These are phyloP conservation scores for Nicotiana attenuata DNA, from an alignment of 257 asterid genomes.

Conservation along the genomic window DNA sequence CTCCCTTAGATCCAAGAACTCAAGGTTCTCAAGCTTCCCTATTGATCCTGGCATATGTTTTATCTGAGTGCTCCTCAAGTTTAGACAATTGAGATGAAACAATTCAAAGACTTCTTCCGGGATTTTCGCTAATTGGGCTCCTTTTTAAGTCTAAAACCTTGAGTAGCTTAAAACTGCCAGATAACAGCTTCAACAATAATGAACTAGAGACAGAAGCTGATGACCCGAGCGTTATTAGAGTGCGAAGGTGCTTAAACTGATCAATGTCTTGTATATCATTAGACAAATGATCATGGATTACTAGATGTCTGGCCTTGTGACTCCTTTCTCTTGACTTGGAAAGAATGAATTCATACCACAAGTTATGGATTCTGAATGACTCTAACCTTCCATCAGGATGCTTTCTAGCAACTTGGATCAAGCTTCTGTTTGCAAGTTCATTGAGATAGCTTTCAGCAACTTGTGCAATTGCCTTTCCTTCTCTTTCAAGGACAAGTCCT, in stretches of 20 bases:
- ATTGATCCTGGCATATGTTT: conserved; percentile 14
- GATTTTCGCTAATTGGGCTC: not conserved
- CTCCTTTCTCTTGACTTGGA: not conserved
- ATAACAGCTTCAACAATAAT: not conserved
- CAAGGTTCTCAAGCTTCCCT: conserved; percentile 19
- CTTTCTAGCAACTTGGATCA: conserved; percentile 1
- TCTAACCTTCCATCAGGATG: conserved; percentile 8
- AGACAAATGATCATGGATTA: not conserved
- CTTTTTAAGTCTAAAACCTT: conserved; percentile 17
- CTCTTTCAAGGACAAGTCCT: conserved; percentile 14
- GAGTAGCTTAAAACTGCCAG: conserved; percentile 9
- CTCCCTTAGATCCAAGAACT: conserved; percentile 17
- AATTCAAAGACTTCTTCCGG: conserved; percentile 16
- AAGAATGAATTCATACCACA: conserved; percentile 7
- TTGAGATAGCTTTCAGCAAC: conserved; percentile 20
- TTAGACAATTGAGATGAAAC: conserved; percentile 14
- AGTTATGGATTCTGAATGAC: conserved; percentile 8
- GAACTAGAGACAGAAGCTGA: not conserved
- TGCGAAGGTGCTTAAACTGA: not conserved
- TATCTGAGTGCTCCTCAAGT: conserved; percentile 11
- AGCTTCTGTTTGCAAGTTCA: conserved; percentile 14
- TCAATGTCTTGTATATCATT: not conserved
- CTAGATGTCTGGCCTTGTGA: conserved; percentile 5
- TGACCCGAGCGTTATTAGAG: conserved; percentile 1
- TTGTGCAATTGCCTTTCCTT: conserved; percentile 10